Evolutionary conservation across 1,284 basidiomycete genomes (phyloP).

Genomic region (Thelephora terrestris): DNA sequence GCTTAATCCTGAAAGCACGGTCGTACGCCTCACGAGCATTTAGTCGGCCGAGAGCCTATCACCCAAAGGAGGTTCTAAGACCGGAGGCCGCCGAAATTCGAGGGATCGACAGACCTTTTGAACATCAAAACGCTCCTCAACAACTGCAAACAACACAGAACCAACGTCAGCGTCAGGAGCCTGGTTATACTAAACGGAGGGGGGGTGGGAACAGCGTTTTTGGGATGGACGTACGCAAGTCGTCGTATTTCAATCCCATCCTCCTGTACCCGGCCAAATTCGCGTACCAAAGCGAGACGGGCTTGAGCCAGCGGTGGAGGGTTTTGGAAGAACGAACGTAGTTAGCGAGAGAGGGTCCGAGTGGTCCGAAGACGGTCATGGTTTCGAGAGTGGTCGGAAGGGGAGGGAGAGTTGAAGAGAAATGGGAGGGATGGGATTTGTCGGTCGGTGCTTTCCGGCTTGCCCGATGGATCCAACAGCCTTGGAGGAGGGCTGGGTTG

Average conservation of each 20-base stretch:
- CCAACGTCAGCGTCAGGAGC: slow-evolving; percentile 2
- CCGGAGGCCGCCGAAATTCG: neutral
- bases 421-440: slow-evolving; percentile 7
- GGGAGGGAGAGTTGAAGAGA: slow-evolving; percentile 8
- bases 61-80: neutral
- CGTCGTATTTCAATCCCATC: slow-evolving; percentile 91
- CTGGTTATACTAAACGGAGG: neutral
- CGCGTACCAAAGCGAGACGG: slow-evolving; percentile 81
- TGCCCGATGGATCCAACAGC: slow-evolving; percentile 13
- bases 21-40: slow-evolving; percentile 79
- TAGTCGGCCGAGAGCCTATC: slow-evolving; percentile 79
- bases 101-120: slow-evolving; percentile 65
- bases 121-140: slow-evolving; percentile 80
- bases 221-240: slow-evolving; percentile 59
- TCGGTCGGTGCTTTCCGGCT: slow-evolving; percentile 9
- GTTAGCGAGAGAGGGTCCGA: slow-evolving; percentile 73
- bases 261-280: slow-evolving; percentile 78
- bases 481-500: slow-evolving; percentile 13
- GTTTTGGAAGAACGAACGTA: slow-evolving; percentile 63
- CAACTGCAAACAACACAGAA: slow-evolving; percentile 36
- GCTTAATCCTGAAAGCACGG: slow-evolving; percentile 84
- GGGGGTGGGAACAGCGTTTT: too few relatives aligned
- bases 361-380: slow-evolving; percentile 52
- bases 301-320: slow-evolving; percentile 61
- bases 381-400: slow-evolving; percentile 1